Conservation (phyloP, 768 basidiomycete genomes). For the Lentinula boryana region DNA sequence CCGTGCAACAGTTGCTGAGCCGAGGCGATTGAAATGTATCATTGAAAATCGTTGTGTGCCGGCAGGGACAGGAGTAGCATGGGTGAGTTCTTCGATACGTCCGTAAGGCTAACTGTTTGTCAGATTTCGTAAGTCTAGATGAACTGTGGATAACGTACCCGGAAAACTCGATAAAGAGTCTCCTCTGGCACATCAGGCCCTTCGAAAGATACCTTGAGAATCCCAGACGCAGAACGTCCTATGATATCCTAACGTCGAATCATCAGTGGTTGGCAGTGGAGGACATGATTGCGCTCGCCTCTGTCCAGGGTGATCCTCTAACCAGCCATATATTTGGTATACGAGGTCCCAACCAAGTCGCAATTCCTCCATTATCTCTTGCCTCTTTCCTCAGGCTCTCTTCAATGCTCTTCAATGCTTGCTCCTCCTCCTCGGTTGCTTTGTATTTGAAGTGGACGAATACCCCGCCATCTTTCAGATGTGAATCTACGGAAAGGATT, state of each 20-base stretch:
- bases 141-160: constrained; percentile 41
- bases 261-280: neutral
- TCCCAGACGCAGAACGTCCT: constrained; percentile 68
- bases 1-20: constrained; percentile 74
- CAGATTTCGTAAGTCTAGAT: neutral
- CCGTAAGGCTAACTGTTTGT: constrained; percentile 64
- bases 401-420: constrained; percentile 43
- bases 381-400: constrained; percentile 37
- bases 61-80: constrained; percentile 55
- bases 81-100: constrained; percentile 59
- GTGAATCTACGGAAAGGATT: constrained; percentile 57
- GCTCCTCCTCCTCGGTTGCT: constrained; percentile 24
- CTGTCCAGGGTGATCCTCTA: constrained; percentile 73
- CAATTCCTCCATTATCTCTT: constrained; percentile 46
- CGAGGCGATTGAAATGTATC: constrained; percentile 55
- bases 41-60: constrained; percentile 63
- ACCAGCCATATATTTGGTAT: constrained; percentile 64
- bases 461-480: constrained; percentile 79
- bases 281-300: constrained; percentile 38
- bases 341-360: constrained; percentile 54
- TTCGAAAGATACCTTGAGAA: constrained; percentile 77
- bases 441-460: constrained; percentile 70
- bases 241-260: constrained; percentile 21
- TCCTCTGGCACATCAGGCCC: constrained; percentile 86
- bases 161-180: constrained; percentile 66